Base-by-base conservation (phyloP, 441 rosid genomes). In the Euphorbia schlechtendalii region DNA sequence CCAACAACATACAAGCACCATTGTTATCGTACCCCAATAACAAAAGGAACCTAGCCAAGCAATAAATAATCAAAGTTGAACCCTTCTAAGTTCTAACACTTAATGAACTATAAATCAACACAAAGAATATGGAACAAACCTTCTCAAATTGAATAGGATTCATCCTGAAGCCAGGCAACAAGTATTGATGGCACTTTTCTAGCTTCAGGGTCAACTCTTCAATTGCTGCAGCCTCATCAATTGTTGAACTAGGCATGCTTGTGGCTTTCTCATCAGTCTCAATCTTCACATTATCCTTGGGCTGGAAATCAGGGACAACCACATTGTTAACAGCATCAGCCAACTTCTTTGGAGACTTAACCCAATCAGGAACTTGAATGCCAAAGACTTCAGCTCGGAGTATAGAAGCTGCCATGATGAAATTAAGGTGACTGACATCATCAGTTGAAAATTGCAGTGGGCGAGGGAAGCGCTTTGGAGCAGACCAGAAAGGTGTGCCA, bases 401-500 rank as follows among this genome's bases (percentile, higher is more conserved):
- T 22, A 89, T 78, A 48, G 98, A 83, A 59, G 90, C 89, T 38
- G 98, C 79, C 76, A 74, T 76, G 63, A 84, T 71, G 70, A 87
- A 92, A 64, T 87, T 79, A 21, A 92, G 83, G 70, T 87, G 95
- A 71, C 90, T 74, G 45, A 80, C 75, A 73, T 92, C 96, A 3
- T 83, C 73, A 38, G 86, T 63, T 21, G 96, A 86, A 78, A 89
- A 86, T 79, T 81, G 78, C 40, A 92, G 93, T 5, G 96, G 90
- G 56, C 51, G 88, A 41, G 98, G 98, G 72, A 89, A 92, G 36
- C 98, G 78, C 73, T 92, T 92, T 30, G 98, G 98, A 49, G 98
- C 98, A 5, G 98, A 92, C 98, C 96, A 92, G 83, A 92, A 92
- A 18, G 93, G 96, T 72, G 85, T 83, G 43, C 98, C 98, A 0